phyloP scores from a whole-genome alignment of 2,329 filamentous ascomycete species.

The Calonectria pseudoturangicola region DNA sequence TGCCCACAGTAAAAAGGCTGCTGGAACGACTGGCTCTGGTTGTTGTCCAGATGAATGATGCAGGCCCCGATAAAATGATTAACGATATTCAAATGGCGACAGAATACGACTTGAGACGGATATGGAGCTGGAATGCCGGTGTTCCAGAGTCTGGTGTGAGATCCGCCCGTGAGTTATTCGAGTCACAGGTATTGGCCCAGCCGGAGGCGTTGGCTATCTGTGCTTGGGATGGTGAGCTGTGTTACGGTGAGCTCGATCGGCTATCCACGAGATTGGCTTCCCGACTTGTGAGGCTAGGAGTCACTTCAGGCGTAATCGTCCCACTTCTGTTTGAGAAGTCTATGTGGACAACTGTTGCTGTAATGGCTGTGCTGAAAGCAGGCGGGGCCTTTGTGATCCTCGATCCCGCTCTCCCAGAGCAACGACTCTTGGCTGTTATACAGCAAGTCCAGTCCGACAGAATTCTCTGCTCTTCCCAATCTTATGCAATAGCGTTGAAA shows the following conservation, averaged over 20 bases:
- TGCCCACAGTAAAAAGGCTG: not conserved
- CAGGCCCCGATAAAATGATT: not conserved
- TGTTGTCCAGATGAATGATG: slow-evolving; percentile 22
- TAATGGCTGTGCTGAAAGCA: not conserved
- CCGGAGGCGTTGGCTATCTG: slow-evolving; percentile 41
- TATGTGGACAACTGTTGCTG: slow-evolving; percentile 15
- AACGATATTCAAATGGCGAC: not conserved
- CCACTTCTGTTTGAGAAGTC: slow-evolving; percentile 20
- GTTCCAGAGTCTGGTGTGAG: not conserved
- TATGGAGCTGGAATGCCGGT: not conserved
- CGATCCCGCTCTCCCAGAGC: slow-evolving; percentile 5
- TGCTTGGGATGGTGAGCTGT: slow-evolving; percentile 40
- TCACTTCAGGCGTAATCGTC: not conserved
- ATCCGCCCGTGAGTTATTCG: not conserved
- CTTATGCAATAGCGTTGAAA: not conserved
- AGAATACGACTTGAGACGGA: not conserved
- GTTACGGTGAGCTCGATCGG: not conserved
- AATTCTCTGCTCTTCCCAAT: not conserved
- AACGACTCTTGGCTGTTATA: not conserved
- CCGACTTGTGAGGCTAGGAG: not conserved
- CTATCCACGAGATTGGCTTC: not conserved
- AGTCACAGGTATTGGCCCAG: not conserved
- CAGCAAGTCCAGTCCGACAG: not conserved
- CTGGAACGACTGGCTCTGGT: slow-evolving; percentile 36
- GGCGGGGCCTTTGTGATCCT: slow-evolving; percentile 17